Evolutionary conservation across 2,329 filamentous ascomycete species (phyloP), one percentile per base, ranked within the genome.

Genomic region (Fusarium penzigii): DNA sequence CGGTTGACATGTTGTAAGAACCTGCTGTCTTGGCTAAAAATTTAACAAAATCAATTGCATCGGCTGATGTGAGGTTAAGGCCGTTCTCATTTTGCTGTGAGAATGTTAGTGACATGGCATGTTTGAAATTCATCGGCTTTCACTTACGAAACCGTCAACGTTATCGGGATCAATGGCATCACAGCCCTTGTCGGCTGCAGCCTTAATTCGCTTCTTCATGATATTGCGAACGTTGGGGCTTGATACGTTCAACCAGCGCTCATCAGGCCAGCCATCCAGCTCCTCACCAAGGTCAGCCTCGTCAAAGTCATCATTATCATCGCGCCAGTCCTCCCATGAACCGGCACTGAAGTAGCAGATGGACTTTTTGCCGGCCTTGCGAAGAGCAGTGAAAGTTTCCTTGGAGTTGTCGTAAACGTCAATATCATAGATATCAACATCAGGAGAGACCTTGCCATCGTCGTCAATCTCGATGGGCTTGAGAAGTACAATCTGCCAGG

Each of bases 331-430:
- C 69, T 91, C 88, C 61, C 80, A 89, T 8, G 82, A 86, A 1
- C 88, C 88, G 0, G 85, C 86, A 46, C 83, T 87, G 72, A 90
- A 90, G 71, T 91, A 91, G 74, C 88, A 91, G 52, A 90, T 85
- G 48, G 89, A 81, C 55, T 81, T 84, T 64, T 81, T 81, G 9
- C 78, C 80, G 6, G 72, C 68, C 46, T 80, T 82, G 51, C 78
- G 73, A 67, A 86, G 84, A 12, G 85, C 73, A 53, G 83, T 76
- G 52, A 88, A 66, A 2, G 68, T 68, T 13, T 57, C 46, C 2
- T 51, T 56, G 25, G 64, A 47, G 59, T 74, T 84, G 66, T 87
- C 84, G 67, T 80, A 87, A 42, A 87, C 69, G 12, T 79, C 74
- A 1, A 85, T 48, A 54, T 74, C 71, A 51, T 65, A 73, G 40